These are phyloP conservation scores for Aspergillus aculeatus DNA, from an alignment of 2,329 filamentous ascomycete genomes.

Conservation along the genomic window DNA sequence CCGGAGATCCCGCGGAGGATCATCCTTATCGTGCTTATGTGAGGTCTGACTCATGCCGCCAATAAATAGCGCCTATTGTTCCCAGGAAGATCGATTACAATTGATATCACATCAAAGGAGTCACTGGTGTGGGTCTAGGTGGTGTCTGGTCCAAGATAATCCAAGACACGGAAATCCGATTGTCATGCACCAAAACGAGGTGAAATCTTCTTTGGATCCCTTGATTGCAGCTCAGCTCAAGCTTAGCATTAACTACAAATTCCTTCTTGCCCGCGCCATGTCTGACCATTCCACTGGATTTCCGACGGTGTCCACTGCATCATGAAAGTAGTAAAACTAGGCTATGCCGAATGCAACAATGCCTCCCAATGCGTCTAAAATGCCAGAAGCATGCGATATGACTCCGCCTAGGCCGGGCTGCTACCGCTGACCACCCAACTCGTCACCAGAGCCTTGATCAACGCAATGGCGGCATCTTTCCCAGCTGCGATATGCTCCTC, in stretches of 20 bases:
- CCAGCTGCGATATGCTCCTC: slow-evolving; percentile 46
- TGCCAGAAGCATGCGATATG: background rate
- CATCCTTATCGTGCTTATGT: background rate
- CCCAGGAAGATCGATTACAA: too few species aligned
- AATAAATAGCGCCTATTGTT: background rate
- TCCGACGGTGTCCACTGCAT: background rate
- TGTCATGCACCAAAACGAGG: too few species aligned
- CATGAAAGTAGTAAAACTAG: background rate
- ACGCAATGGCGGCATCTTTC: slow-evolving; percentile 39
- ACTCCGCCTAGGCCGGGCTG: background rate
- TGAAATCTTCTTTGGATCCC: too few species aligned
- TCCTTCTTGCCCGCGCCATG: background rate
- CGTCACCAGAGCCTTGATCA: slow-evolving; percentile 44
- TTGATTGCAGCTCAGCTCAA: too few species aligned
- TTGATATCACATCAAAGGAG: too few species aligned
- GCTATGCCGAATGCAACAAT: background rate
- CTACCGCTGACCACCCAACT: slow-evolving; percentile 37
- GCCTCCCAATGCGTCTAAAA: background rate
- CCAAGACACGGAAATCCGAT: too few species aligned
- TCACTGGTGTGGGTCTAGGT: too few species aligned
- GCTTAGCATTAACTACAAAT: too few species aligned
- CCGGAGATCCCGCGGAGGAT: background rate
- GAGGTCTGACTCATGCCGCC: background rate
- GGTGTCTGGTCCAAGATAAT: too few species aligned
- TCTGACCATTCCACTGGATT: background rate